Base-by-base conservation (phyloP, 2,329 filamentous ascomycete species). In the Sporothrix schenckii region DNA sequence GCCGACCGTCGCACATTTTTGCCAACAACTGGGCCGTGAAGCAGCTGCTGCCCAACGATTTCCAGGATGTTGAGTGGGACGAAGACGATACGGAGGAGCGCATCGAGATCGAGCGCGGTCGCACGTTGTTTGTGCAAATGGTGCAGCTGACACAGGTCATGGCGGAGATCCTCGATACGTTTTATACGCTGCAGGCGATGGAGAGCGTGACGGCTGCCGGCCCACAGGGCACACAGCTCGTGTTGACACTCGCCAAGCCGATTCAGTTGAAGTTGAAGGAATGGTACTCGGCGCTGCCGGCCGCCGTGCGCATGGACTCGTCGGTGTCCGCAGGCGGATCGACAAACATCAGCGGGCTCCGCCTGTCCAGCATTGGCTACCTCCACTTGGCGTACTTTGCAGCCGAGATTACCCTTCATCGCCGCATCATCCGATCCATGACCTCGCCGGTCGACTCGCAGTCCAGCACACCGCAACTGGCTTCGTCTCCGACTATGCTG, bases 351-450 rank as follows among this genome's bases (percentile, higher is more conserved):
- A 79, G 76, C 70, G 79, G 78, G 71, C 83, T 76, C 71, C 83
- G 84, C 24, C 80, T 89, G 14, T 87, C 86, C 24, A 88, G 86
- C 76, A 87, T 88, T 68, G 91, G 91, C 19, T 94, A 93, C 76
- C 86, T 97, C 13, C 94, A 97, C 79, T 86, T 97, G 66, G 93
- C 91, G 68, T 97, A 97, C 80, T 97, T 97, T 77, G 93, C 94
- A 1, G 93, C 93, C 3, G 94, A 97, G 80, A 97, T 97, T 77
- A 95, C 92, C 0, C 89, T 97, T 27, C 94, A 97, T 79, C 89
- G 94, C 11, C 91, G 92, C 75, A 97, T 97, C 76, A 92, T 97
- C 71, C 90, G 93, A 67, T 94, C 93, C 1, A 85, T 97, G 54
- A 84, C 85, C 53, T 79, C 83, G 0, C 79, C 81, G 19, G 75